These are phyloP conservation scores for Trichoderma endophyticum DNA, from an alignment of 2,329 filamentous ascomycete species.

Conservation along the genomic window DNA sequence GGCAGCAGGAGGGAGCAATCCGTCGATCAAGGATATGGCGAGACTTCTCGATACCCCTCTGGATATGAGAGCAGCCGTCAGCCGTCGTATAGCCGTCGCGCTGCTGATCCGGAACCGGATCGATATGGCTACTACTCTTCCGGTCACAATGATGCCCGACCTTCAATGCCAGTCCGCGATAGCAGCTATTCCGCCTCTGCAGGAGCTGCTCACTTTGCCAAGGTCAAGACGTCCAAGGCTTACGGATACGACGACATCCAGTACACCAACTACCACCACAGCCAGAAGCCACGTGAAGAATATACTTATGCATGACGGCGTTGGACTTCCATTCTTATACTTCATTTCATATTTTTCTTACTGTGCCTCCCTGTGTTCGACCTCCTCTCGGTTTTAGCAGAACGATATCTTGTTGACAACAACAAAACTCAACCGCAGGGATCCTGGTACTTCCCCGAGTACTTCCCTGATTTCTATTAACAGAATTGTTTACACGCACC, in stretches of 20 bases:
- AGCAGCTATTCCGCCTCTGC: conserved; percentile 30
- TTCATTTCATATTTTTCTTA: conserved; percentile 16
- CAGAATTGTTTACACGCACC: conserved; percentile 18
- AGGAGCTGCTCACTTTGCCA: conserved; percentile 26
- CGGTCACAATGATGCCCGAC: conserved; percentile 29
- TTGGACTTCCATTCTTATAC: conserved; percentile 17
- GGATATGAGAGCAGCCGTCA: conserved; percentile 30
- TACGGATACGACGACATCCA: conserved; percentile 32
- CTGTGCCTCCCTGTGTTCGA: neutral
- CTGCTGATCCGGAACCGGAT: conserved; percentile 27
- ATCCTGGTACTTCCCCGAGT: neutral
- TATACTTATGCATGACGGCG: conserved; percentile 24
- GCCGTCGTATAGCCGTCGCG: conserved; percentile 30
- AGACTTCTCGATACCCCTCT: conserved; percentile 29
- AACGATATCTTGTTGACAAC: conserved; percentile 1
- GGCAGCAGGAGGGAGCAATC: conserved; percentile 36
- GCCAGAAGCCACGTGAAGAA: conserved; percentile 26
- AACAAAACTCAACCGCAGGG: conserved; percentile 4
- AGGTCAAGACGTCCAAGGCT: conserved; percentile 35
- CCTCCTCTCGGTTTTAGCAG: neutral
- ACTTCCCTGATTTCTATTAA: conserved; percentile 24
- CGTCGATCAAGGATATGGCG: conserved; percentile 29
- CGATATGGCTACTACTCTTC: conserved; percentile 26
- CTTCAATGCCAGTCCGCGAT: conserved; percentile 32
- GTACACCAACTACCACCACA: conserved; percentile 27